Evolutionary conservation across 164 flowering plant species (phyloP).

Genomic region (Chimonanthus praecox): DNA sequence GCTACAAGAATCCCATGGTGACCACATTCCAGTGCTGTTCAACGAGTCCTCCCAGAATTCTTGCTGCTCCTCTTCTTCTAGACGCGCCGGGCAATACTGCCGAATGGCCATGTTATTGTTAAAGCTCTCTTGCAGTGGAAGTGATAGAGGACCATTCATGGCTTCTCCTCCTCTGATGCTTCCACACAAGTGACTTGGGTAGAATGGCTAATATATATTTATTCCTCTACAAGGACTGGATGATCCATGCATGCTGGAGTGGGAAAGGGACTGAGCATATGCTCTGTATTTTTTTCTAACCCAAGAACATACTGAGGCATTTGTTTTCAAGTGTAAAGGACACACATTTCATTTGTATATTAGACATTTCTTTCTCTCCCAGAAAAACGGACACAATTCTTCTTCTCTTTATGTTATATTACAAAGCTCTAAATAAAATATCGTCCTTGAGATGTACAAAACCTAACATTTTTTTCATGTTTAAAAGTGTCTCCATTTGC

Average conservation of each 20-base stretch:
- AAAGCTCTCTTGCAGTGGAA: constrained; percentile 24
- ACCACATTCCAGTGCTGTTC: constrained; percentile 20
- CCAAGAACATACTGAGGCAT: not conserved
- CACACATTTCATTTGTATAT: not conserved
- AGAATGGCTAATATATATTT: not conserved
- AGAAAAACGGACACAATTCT: not conserved
- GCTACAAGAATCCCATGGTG: constrained; percentile 15
- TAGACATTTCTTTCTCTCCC: not conserved
- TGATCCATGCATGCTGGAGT: not conserved
- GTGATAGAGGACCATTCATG: constrained; percentile 27
- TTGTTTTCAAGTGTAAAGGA: no score
- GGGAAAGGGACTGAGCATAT: not conserved
- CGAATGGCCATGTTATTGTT: constrained; percentile 44
- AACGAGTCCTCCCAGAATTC: constrained; percentile 20
- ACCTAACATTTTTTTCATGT: not conserved
- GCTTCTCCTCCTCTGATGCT: constrained; percentile 11
- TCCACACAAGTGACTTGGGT: not conserved
- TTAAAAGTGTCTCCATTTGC: no score
- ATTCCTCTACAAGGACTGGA: not conserved
- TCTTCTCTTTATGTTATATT: not conserved
- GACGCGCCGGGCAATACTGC: constrained; percentile 41
- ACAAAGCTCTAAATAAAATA: not conserved
- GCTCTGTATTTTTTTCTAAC: not conserved
- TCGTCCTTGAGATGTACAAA: not conserved
- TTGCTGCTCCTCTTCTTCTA: constrained; percentile 33